Evolutionary conservation across 768 basidiomycete genomes (phyloP).

Genomic region (Suillus decipiens): DNA sequence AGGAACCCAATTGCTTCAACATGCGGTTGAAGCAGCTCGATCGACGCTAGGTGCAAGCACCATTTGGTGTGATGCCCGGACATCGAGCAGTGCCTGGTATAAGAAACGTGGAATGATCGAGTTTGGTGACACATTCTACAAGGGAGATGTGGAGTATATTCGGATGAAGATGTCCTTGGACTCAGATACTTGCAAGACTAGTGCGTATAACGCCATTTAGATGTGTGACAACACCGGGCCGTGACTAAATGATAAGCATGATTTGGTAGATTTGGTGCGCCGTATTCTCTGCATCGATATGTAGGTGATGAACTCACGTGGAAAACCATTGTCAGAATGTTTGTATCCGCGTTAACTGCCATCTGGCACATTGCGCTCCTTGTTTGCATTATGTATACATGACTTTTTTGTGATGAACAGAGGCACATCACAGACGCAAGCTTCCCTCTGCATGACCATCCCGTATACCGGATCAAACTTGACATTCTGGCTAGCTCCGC

Average conservation of each 20-base stretch:
- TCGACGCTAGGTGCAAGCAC: constrained; percentile 42
- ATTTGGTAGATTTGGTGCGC: neutral
- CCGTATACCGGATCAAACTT: neutral
- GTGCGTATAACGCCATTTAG: constrained; percentile 7
- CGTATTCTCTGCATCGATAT: neutral
- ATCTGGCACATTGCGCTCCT: neutral
- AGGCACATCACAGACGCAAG: neutral
- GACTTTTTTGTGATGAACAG: neutral
- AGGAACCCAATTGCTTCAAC: constrained; percentile 48
- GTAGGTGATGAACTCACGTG: neutral
- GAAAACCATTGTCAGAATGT: neutral
- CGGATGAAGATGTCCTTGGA: constrained; percentile 47
- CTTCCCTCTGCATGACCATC: neutral
- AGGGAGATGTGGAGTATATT: constrained; percentile 55
- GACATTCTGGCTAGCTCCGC: neutral
- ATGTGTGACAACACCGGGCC: neutral
- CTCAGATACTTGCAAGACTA: neutral
- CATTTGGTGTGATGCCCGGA: constrained; percentile 63
- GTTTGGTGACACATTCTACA: constrained; percentile 56
- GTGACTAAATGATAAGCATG: constrained; percentile 2
- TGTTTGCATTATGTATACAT: neutral
- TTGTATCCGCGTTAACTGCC: neutral
- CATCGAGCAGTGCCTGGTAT: constrained; percentile 50
- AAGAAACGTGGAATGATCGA: constrained; percentile 47
- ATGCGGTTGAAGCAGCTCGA: constrained; percentile 40